Conservation (phyloP, 257 asterid genomes). For the Salvia rosmarinus region DNA sequence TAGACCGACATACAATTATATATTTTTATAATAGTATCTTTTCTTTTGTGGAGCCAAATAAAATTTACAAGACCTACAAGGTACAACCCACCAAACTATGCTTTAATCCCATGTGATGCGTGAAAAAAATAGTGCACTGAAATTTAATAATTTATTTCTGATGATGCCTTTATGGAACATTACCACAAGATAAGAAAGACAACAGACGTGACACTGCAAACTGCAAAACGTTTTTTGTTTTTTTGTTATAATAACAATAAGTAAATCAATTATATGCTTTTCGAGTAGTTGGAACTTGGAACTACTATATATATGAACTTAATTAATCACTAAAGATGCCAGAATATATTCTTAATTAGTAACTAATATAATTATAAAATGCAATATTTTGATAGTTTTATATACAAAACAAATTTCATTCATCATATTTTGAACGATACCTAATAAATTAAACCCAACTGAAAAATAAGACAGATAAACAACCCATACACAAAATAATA, state of each 20-base stretch:
- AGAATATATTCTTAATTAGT: not conserved
- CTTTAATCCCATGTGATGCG: slow-evolving; percentile 22
- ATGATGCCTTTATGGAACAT: slow-evolving; percentile 1
- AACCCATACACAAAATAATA: not conserved
- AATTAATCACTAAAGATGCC: not conserved
- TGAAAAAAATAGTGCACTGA: not conserved
- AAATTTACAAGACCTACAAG: slow-evolving; percentile 3
- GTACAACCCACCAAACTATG: slow-evolving; percentile 1
- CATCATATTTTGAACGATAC: not conserved
- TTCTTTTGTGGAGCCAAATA: slow-evolving; percentile 34
- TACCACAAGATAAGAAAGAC: not conserved
- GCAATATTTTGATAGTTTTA: too few relatives aligned
- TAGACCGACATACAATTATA: slow-evolving; percentile 38
- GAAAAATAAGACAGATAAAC: not conserved
- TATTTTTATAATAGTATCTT: slow-evolving; percentile 23
- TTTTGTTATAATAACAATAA: not conserved
- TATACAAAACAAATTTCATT: too few relatives aligned
- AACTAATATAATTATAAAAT: too few relatives aligned
- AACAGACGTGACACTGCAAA: slow-evolving; percentile 3
- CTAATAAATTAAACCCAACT: not conserved
- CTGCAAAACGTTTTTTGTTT: not conserved
- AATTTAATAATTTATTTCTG: not conserved
- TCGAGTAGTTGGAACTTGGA: not conserved
- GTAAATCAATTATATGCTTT: not conserved
- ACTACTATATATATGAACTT: too few relatives aligned